Conservation (phyloP, 2,329 filamentous ascomycete species). For the Alternaria longipes region DNA sequence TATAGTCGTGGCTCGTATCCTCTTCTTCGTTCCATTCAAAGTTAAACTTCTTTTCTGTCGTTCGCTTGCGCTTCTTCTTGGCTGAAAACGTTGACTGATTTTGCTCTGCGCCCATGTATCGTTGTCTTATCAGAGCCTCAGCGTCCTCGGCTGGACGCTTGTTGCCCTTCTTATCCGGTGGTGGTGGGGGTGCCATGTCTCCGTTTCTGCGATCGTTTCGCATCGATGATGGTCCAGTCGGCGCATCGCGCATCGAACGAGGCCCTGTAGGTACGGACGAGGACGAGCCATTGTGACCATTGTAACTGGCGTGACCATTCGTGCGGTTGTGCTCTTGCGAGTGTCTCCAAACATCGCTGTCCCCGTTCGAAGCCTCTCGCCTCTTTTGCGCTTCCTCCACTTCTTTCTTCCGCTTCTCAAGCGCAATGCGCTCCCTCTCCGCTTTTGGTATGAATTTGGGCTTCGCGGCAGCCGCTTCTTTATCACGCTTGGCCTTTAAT, state of each 20-base stretch:
- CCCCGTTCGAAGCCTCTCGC: conserved; percentile 51
- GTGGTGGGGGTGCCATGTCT: conserved; percentile 63
- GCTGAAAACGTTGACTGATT: conserved; percentile 90
- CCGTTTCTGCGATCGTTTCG: conserved; percentile 52
- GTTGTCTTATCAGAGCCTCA: conserved; percentile 75
- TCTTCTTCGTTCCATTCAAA: conserved; percentile 98
- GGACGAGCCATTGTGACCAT: conserved; percentile 12
- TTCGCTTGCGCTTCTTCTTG: conserved; percentile 93
- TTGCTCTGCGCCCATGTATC: conserved; percentile 91
- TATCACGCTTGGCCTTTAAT: conserved; percentile 83
- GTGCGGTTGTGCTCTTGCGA: conserved; percentile 14
- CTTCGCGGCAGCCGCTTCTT: conserved; percentile 84
- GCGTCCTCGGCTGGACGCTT: conserved; percentile 66
- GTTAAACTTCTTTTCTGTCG: conserved; percentile 97
- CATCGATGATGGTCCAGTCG: conserved; percentile 78
- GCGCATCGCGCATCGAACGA: conserved; percentile 68
- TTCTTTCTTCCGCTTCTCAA: conserved; percentile 80
- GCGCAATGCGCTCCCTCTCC: conserved; percentile 79
- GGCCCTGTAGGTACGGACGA: conserved; percentile 73
- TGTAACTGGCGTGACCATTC: conserved; percentile 21
- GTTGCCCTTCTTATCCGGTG: conserved; percentile 48
- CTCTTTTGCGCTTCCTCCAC: conserved; percentile 67
- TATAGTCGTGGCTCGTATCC: conserved; percentile 85
- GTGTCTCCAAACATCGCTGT: conserved; percentile 7
- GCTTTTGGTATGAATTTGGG: conserved; percentile 88